Percentiles rank a stretch among this genome's conserved stretches.
These are phyloP conservation scores for Closterium sp. DNA, from an alignment of 139 green algal species.

Conservation along the genomic window DNA sequence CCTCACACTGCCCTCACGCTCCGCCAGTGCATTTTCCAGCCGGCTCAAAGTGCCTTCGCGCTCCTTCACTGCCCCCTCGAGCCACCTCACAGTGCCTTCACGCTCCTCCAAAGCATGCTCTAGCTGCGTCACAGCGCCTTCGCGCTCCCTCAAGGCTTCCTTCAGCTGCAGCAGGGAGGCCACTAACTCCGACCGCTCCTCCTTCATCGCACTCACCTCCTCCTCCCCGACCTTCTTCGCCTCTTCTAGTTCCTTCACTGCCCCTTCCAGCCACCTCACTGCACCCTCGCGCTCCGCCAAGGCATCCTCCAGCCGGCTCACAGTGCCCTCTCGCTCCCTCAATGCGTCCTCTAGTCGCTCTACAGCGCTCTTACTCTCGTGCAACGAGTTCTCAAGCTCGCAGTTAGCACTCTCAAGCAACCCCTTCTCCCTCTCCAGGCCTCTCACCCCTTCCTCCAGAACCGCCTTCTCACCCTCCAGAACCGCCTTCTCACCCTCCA, in stretches of 20 bases:
- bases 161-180: background rate
- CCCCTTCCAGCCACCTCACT: background rate
- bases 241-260: too few species aligned
- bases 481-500: too few species aligned
- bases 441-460: background rate
- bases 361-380: too few species aligned
- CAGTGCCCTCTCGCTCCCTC: background rate
- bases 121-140: background rate
- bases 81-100: background rate
- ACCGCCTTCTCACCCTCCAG: background rate
- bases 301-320: background rate
- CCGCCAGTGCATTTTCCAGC: background rate
- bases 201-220: too few species aligned
- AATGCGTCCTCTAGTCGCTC: too few species aligned
- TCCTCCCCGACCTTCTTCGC: too few species aligned
- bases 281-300: background rate
- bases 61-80: background rate
- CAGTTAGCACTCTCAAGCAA: background rate
- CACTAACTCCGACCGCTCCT: too few species aligned
- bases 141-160: background rate
- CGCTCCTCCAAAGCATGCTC: background rate
- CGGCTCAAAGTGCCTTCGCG: background rate
- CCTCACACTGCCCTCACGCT: background rate
- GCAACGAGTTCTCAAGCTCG: background rate
- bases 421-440: background rate